These are phyloP conservation scores for Neckera pumila DNA, from an alignment of 225 moss, liverwort and hornwort species.

Conservation along the genomic window DNA sequence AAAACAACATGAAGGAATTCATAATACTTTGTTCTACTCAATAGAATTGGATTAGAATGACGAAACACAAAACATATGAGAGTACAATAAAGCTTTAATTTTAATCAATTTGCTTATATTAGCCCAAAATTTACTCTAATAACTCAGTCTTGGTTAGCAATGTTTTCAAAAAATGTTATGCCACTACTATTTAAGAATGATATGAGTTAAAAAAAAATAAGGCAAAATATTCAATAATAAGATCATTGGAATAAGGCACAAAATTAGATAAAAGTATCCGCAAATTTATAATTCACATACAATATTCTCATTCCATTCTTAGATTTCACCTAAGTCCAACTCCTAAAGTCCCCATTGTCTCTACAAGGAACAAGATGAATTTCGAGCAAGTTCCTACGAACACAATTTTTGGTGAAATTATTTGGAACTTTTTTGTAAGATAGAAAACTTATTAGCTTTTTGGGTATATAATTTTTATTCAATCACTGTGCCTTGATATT, in stretches of 20 bases:
- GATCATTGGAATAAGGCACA: not conserved
- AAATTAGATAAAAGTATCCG: too few species aligned
- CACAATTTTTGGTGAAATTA: too few species aligned
- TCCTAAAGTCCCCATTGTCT: too few species aligned
- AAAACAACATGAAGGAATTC: not conserved
- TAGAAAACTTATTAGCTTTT: too few species aligned
- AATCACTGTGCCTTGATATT: too few species aligned
- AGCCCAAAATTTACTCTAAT: not conserved
- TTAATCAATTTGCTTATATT: not conserved
- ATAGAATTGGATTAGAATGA: not conserved
- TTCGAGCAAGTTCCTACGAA: not conserved
- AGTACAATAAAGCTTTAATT: not conserved
- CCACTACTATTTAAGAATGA: too few species aligned
- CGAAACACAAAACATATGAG: not conserved
- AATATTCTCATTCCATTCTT: not conserved
- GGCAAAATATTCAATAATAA: not conserved
- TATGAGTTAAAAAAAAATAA: too few species aligned
- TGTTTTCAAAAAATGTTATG: not conserved
- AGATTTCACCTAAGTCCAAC: too few species aligned
- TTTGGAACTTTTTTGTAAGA: too few species aligned
- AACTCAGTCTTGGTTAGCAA: not conserved
- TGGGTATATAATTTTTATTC: too few species aligned
- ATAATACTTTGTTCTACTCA: not conserved
- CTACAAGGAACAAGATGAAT: too few species aligned
- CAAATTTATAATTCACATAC: not conserved